Evolutionary conservation across 805 yeast genomes (phyloP).

Genomic region (Lachancea lanzarotensis): DNA sequence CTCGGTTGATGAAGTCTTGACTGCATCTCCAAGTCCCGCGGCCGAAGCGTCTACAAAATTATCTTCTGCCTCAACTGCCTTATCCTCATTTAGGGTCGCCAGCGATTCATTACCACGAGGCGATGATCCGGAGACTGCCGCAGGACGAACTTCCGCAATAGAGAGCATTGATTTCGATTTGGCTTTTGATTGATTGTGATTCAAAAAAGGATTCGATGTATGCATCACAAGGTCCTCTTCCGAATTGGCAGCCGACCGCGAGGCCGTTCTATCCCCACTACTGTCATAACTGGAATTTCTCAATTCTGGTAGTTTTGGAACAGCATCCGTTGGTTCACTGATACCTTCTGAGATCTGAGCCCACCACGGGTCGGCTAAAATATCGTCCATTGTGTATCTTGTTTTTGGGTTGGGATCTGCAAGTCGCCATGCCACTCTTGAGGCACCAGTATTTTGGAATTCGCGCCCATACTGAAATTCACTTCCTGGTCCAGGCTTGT

Average conservation of each 20-base stretch:
- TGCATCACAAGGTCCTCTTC: conserved; percentile 5
- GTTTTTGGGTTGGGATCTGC: conserved; percentile 54
- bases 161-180: conserved; percentile 25
- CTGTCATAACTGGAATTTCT: conserved; percentile 17
- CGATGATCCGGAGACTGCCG: background rate
- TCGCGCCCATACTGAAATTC: conserved; percentile 66
- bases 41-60: background rate
- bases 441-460: conserved; percentile 51
- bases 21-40: background rate
- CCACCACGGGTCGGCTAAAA: conserved; percentile 64
- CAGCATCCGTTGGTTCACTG: conserved; percentile 14
- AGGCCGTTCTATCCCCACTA: conserved; percentile 5
- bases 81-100: conserved; percentile 12
- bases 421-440: conserved; percentile 68
- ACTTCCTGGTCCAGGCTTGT: conserved; percentile 57
- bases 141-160: conserved; percentile 15
- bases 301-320: conserved; percentile 21
- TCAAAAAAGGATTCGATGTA: conserved; percentile 12
- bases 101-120: conserved; percentile 1
- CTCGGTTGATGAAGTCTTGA: background rate
- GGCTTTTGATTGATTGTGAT: conserved; percentile 4
- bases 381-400: conserved; percentile 47
- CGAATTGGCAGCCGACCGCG: conserved; percentile 11
- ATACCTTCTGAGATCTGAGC: conserved; percentile 42
- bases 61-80: conserved; percentile 5